Percentiles rank a stretch among this genome's conserved stretches.
Evolutionary conservation across 1,284 basidiomycete genomes (phyloP).

Genomic region (Leccinum griseonigrum): DNA sequence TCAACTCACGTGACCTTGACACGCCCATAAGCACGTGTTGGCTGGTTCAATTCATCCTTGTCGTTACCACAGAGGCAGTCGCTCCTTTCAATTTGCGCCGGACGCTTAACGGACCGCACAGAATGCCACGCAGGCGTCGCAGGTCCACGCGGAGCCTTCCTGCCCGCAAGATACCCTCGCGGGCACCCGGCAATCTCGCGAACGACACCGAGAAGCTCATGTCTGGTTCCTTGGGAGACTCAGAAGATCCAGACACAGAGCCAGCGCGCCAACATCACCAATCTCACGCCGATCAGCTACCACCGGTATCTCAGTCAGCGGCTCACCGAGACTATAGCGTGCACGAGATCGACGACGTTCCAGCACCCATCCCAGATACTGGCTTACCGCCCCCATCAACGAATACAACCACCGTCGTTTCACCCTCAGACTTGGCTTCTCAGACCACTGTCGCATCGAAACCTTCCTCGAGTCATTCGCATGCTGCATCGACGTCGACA

Average conservation of each 20-base stretch:
- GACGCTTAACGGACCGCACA: conserved; percentile 21
- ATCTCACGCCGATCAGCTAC: conserved; percentile 9
- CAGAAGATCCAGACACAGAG: neutral
- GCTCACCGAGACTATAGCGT: conserved; percentile 26
- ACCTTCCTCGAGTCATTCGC: conserved; percentile 11
- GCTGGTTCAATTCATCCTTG: conserved; percentile 11
- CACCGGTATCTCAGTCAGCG: conserved; percentile 8
- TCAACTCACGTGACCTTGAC: conserved; percentile 33
- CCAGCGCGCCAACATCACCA: conserved; percentile 3
- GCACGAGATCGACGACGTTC: conserved; percentile 44
- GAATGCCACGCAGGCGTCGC: conserved; percentile 22
- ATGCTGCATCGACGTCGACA: conserved; percentile 16
- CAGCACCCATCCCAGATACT: conserved; percentile 55
- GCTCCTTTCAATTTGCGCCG: conserved; percentile 31
- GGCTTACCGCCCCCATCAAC: conserved; percentile 30
- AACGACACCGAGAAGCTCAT: conserved; percentile 29
- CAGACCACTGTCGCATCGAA: conserved; percentile 3
- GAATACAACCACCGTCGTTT: conserved; percentile 7
- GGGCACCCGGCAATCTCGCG: conserved; percentile 6
- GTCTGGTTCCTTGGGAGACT: conserved; percentile 3
- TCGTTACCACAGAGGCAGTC: conserved; percentile 17
- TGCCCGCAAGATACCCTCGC: conserved; percentile 14
- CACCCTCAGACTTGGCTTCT: neutral
- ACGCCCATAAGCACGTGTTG: conserved; percentile 23
- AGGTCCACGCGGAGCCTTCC: conserved; percentile 8